Base-by-base conservation (phyloP, 2,329 filamentous ascomycete genomes). In the Ophiosphaerella herpotricha region DNA sequence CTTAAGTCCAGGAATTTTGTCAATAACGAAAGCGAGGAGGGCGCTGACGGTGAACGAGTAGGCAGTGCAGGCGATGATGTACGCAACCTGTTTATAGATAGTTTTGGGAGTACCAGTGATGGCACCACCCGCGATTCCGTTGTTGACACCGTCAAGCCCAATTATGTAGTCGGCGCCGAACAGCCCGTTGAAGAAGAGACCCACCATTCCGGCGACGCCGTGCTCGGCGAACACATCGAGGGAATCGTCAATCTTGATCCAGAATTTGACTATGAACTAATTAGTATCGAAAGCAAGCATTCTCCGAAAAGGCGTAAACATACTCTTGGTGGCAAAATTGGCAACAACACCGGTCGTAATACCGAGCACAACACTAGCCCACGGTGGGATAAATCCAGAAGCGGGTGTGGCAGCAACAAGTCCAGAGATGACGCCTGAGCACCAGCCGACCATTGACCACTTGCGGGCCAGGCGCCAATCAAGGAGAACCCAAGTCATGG, bases 361-460 rank as follows among this genome's bases (percentile, higher is more conserved):
- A 37, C 84, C 84, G 51, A 87, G 77, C 41, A 82, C 72, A 45
- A 86, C 81, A 51, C 81, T 83, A 2, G 80, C 84, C 84, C 84
- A 87, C 3, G 83, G 82, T 21, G 82, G 77, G 79, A 96, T 85
- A 76, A 86, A 93, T 66, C 91, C 90, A 12, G 91, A 88, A 3
- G 87, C 88, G 5, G 90, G 89, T 7, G 91, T 94, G 46, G 94
- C 94, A 59, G 90, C 90, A 32, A 96, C 91, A 18, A 96, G 85
- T 44, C 90, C 90, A 24, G 89, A 88, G 69, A 97, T 92, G 60
- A 86, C 87, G 54, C 92, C 92, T 34, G 90, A 94, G 80, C 91
- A 94, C 88, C 92, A 92, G 39, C 91, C 91, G 64, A 96, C 89
- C 76, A 93, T 91, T 57, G 85, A 96, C 91, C 92, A 96, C 80